Evolutionary conservation across 305 asterid species (phyloP), one percentile per base, ranked within the genome.

Genomic region (Rubia tinctorum): DNA sequence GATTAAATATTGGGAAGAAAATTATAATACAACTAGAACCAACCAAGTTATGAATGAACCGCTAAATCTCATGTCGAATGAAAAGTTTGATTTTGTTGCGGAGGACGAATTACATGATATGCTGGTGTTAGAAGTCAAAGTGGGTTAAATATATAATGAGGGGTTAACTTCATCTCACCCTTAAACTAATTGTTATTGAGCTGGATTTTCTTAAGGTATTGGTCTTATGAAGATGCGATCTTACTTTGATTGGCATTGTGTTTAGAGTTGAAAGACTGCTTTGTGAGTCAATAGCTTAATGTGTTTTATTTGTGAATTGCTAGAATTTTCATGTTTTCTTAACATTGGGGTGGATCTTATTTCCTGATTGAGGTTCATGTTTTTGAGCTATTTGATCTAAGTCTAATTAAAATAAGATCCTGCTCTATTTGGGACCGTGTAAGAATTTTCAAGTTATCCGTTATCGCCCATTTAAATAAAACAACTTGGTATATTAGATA

Each of bases 81-180:
- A 93, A 73, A 91, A 97, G 9, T 93, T 93, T 69, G 98, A 93
- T 75, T 87, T 93, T 60, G 97, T 93, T 17, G 96, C 91, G 49
- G 97, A 93, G 87, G 96, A 93, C 62, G 98, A 87, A 51, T 84
- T 91, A 84, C 98, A 86, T 37, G 98, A 93, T 83, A 72, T 93
- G 71, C 83, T 93, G 8, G 82, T 93, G 65, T 60, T 91, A 65
- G 98, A 93, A 63, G 96, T 91, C 23, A 30, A 30, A 30, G 34
- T 1, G 34, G 34, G 34, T 30, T 30, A 30, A 30, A 30, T 3
- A 30, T 30, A 30, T 30, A 30, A 30, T 30, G 34, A 30, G 3
- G 1, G 34, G 34, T 30, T 30, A 30, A 30, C 1, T 30, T 3
- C 34, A 30, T 30, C 34, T 30, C 34, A 30, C 34, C 34, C 34